phyloP scores from a whole-genome alignment of 2,329 filamentous ascomycete species.

The Teratosphaeria gauchensis region DNA sequence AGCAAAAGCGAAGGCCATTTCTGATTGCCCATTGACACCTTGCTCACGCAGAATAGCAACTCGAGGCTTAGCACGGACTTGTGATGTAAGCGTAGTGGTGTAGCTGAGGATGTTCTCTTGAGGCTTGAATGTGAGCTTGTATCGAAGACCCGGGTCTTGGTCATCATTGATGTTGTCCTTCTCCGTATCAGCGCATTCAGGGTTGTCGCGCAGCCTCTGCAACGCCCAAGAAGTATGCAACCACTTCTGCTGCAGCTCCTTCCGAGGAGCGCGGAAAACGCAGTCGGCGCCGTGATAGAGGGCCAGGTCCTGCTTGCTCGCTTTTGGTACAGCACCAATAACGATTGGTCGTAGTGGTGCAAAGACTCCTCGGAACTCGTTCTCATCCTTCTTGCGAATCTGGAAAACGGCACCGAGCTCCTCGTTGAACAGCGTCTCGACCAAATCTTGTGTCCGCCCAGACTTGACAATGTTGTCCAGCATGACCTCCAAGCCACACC shows the following conservation, averaged over 20 bases:
- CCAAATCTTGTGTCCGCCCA: constrained; percentile 45
- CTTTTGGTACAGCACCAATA: constrained; percentile 65
- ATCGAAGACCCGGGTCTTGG: constrained; percentile 71
- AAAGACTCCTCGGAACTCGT: constrained; percentile 79
- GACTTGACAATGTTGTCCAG: constrained; percentile 64
- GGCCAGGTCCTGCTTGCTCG: constrained; percentile 63
- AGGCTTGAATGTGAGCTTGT: constrained; percentile 71
- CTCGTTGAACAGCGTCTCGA: constrained; percentile 86
- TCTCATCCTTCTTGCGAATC: constrained; percentile 74
- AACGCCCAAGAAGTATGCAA: constrained; percentile 79
- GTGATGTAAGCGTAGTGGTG: constrained; percentile 50
- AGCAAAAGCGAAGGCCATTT: constrained; percentile 95
- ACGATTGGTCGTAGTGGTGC: constrained; percentile 72
- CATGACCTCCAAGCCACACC: constrained; percentile 77
- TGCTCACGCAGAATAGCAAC: constrained; percentile 93
- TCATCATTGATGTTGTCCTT: constrained; percentile 65
- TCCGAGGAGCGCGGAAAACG: constrained; percentile 60
- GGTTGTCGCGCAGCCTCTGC: constrained; percentile 84
- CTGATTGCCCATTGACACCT: constrained; percentile 90
- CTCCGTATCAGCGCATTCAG: constrained; percentile 75
- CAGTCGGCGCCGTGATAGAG: constrained; percentile 62
- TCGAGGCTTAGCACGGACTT: constrained; percentile 56
- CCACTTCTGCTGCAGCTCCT: constrained; percentile 79
- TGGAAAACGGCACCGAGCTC: constrained; percentile 96
- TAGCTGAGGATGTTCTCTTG: constrained; percentile 66